These are phyloP conservation scores for Penicillium tannophilum DNA, from an alignment of 495 filamentous ascomycete genomes.

Conservation along the genomic window DNA sequence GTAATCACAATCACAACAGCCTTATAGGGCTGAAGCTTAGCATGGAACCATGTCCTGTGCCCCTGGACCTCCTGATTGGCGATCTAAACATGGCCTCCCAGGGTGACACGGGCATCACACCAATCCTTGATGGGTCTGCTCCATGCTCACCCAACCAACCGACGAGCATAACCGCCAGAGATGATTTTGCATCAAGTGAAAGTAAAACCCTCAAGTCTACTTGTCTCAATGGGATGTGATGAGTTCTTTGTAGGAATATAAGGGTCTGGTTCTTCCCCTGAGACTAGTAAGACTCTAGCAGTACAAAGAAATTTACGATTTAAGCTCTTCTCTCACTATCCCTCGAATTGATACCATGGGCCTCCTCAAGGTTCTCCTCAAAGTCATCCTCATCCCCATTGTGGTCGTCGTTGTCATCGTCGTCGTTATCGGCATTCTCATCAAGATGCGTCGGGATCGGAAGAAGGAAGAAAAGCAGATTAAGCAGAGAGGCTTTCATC, in stretches of 20 bases:
- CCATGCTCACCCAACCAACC: background rate
- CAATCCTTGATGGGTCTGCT: background rate
- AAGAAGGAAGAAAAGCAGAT: slow-evolving; percentile 17
- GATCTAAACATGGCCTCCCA: background rate
- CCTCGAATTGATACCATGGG: slow-evolving; percentile 39
- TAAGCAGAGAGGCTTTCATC: slow-evolving; percentile 14
- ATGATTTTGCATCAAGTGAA: background rate
- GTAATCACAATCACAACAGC: slow-evolving; percentile 10
- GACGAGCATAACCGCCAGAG: slow-evolving; percentile 4
- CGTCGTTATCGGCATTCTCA: slow-evolving; percentile 9
- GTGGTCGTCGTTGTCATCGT: slow-evolving; percentile 13
- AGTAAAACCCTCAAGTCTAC: background rate
- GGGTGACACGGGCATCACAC: slow-evolving; percentile 1
- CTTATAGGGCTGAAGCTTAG: slow-evolving; percentile 16
- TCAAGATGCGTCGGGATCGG: slow-evolving; percentile 15
- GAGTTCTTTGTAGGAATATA: background rate
- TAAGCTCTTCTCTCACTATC: background rate
- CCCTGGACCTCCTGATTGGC: background rate
- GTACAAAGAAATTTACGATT: background rate
- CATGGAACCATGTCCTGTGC: background rate
- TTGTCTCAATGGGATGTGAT: background rate
- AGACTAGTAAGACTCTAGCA: background rate
- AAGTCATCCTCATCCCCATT: slow-evolving; percentile 40
- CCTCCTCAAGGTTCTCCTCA: slow-evolving; percentile 60
- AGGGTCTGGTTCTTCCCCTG: background rate